Evolutionary conservation across 805 yeast species (phyloP).

Genomic region (Suhomyces xylopsoci): DNA sequence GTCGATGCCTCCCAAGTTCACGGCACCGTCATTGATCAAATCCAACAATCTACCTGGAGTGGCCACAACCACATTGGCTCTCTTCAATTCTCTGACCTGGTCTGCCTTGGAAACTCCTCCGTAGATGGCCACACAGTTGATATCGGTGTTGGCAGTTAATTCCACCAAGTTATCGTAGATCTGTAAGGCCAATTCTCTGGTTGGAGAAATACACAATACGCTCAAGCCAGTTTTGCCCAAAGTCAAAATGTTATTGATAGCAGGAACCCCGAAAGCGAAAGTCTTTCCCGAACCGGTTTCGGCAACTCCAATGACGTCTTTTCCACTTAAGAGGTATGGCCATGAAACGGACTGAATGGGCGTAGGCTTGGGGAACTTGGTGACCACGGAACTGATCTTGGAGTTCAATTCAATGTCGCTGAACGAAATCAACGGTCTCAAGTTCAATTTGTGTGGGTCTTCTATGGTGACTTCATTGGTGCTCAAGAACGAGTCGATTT

Average conservation of each 20-base stretch:
- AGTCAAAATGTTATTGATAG: conserved; percentile 65
- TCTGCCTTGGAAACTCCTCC: conserved; percentile 98
- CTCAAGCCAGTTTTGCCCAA: conserved; percentile 51
- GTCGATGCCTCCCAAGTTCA: conserved; percentile 61
- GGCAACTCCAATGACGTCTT: conserved; percentile 95
- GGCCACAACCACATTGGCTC: conserved; percentile 81
- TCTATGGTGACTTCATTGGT: conserved; percentile 79
- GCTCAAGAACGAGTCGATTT: conserved; percentile 58
- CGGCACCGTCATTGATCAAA: conserved; percentile 82
- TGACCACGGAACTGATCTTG: conserved; percentile 56
- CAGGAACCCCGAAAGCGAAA: conserved; percentile 96
- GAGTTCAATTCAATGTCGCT: conserved; percentile 52
- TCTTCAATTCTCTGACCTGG: conserved; percentile 68
- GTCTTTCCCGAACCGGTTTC: conserved; percentile 99
- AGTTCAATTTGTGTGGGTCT: conserved; percentile 51
- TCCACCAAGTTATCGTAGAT: conserved; percentile 77
- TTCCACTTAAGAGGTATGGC: conserved; percentile 78
- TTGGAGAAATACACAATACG: conserved; percentile 89
- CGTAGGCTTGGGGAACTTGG: conserved; percentile 83
- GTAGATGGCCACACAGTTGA: conserved; percentile 80
- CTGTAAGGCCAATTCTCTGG: conserved; percentile 96
- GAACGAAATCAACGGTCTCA: conserved; percentile 72
- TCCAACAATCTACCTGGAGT: conserved; percentile 98
- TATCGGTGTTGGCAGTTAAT: conserved; percentile 57
- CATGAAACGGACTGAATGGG: conserved; percentile 94